phyloP scores from a whole-genome alignment of 192 early-diverging fungal species.

The Funneliformis mosseae region DNA sequence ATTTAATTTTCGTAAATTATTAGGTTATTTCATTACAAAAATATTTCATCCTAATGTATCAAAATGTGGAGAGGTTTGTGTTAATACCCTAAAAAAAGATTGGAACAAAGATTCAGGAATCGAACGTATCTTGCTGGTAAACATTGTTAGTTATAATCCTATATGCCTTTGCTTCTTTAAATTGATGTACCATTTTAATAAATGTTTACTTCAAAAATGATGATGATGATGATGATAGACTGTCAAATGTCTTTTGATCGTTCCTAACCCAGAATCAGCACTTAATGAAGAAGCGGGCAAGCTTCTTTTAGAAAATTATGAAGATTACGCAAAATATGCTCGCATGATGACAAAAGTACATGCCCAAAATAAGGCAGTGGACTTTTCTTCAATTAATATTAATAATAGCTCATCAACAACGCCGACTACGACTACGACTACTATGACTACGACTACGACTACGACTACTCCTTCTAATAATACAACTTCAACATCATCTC shows the following conservation, averaged over 20 bases:
- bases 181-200: neutral
- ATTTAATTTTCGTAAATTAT: neutral
- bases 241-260: constrained; percentile 92
- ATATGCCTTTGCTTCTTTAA: neutral
- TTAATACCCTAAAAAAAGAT: constrained; percentile 94
- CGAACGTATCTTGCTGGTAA: constrained; percentile 81
- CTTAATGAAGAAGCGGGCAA: constrained; percentile 95
- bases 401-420: neutral
- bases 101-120: constrained; percentile 90
- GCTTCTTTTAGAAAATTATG: constrained; percentile 85
- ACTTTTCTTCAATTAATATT: constrained; percentile 24
- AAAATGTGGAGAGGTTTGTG: constrained; percentile 87
- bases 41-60: constrained; percentile 98
- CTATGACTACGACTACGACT: neutral
- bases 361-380: constrained; percentile 43
- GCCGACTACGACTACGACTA: neutral
- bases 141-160: constrained; percentile 21
- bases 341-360: constrained; percentile 80
- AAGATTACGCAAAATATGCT: constrained; percentile 81
- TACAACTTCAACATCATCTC: constrained; percentile 7
- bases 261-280: constrained; percentile 94
- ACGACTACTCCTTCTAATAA: neutral
- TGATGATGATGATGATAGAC: constrained; percentile 55
- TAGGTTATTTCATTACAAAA: constrained; percentile 85
- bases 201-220: neutral